Evolutionary conservation across 2,329 filamentous ascomycete species (phyloP).

Genomic region (Calonectria hawksworthii): DNA sequence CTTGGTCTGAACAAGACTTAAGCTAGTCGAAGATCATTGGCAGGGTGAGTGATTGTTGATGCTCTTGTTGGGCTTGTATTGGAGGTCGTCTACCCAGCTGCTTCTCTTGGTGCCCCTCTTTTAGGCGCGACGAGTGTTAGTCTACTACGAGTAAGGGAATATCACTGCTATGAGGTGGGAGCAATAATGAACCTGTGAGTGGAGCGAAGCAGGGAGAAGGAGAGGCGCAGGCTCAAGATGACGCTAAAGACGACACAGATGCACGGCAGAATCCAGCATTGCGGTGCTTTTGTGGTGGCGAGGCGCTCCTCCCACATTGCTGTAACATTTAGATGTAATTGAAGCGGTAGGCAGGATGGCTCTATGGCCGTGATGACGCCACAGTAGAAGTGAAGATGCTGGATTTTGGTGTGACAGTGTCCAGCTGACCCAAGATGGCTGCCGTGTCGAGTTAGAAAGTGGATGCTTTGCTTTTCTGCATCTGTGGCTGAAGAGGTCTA

Average conservation of each 20-base stretch:
- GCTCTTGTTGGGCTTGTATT: not conserved
- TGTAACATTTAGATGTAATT: not conserved
- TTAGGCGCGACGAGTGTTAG: not conserved
- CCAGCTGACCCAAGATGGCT: not conserved
- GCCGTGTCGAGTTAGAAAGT: not conserved
- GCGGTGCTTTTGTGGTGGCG: not conserved
- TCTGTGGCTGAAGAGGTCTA: not conserved
- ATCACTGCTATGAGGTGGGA: not conserved
- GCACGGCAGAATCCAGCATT: not conserved
- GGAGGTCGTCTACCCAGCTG: not conserved
- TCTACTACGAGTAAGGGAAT: not conserved
- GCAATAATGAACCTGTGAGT: too few species aligned
- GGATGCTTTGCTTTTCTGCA: not conserved
- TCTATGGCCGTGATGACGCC: not conserved
- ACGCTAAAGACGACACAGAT: not conserved
- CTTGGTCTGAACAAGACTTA: not conserved
- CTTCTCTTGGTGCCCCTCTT: not conserved
- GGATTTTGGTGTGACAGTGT: not conserved
- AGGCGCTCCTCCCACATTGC: not conserved
- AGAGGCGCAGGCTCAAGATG: not conserved
- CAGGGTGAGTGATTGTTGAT: not conserved
- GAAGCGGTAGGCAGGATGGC: too few species aligned
- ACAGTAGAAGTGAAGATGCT: not conserved
- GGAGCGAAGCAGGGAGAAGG: not conserved
- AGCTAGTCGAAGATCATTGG: not conserved